phyloP scores from a whole-genome alignment of 805 yeast genomes.

The Suhomyces tanzawaensis region DNA sequence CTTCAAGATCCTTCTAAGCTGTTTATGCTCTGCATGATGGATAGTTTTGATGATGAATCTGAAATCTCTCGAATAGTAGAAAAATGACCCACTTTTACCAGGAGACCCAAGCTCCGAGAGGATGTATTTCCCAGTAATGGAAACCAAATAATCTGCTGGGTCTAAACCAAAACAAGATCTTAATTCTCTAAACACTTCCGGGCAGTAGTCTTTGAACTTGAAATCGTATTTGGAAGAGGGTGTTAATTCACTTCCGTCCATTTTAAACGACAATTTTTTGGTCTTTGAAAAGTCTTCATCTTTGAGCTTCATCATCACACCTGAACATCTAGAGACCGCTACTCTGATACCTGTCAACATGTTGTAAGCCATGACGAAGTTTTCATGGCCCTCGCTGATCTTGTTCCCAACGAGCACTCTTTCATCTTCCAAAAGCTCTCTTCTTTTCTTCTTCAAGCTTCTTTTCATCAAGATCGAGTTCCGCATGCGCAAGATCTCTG shows the following conservation, averaged over 20 bases:
- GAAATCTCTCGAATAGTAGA: constrained; percentile 91
- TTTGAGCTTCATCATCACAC: constrained; percentile 69
- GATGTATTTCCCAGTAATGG: constrained; percentile 89
- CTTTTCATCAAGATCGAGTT: constrained; percentile 46
- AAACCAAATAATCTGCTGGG: constrained; percentile 92
- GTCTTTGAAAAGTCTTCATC: constrained; percentile 68
- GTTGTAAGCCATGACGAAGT: constrained; percentile 91
- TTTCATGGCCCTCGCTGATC: constrained; percentile 89
- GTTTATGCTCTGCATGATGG: constrained; percentile 88
- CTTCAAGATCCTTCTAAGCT: constrained; percentile 67
- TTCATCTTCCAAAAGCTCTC: constrained; percentile 48
- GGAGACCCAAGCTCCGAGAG: constrained; percentile 92
- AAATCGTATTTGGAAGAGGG: constrained; percentile 95
- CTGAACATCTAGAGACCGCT: constrained; percentile 90
- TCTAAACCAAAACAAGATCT: constrained; percentile 80
- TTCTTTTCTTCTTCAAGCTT: constrained; percentile 39
- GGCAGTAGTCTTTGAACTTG: constrained; percentile 94
- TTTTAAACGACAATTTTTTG: constrained; percentile 82
- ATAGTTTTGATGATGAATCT: constrained; percentile 94
- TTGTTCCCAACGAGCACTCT: constrained; percentile 71
- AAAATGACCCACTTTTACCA: constrained; percentile 95
- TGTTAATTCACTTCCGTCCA: constrained; percentile 81
- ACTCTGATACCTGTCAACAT: constrained; percentile 97
- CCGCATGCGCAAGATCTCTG: constrained; percentile 52
- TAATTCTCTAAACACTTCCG: constrained; percentile 87